A percentile compares a stretch with the other conserved stretches of the same genome.
Evolutionary conservation across 139 green algal genomes (phyloP).

Genomic region (Chlamydomonas applanata): DNA sequence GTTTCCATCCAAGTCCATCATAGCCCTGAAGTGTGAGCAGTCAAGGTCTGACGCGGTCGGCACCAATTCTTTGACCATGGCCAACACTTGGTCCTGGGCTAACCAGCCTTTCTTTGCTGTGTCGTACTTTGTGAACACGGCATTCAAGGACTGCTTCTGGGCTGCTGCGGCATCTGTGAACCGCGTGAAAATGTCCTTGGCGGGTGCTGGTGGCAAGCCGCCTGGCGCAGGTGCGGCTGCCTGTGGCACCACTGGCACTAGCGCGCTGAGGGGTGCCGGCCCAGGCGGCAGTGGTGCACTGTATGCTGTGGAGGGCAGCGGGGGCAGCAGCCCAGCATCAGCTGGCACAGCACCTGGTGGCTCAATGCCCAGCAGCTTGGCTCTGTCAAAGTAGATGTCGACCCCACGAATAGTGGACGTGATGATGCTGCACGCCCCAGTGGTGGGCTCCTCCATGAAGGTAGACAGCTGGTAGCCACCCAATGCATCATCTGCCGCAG

Average conservation of each 20-base stretch:
- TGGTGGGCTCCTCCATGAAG: constrained; percentile 25
- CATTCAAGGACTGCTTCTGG: no score
- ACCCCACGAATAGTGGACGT: constrained; percentile 18
- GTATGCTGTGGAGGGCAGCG: neutral
- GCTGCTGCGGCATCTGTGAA: neutral
- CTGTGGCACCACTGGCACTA: neutral
- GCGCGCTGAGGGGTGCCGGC: neutral
- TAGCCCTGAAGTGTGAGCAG: neutral
- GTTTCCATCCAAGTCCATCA: constrained; percentile 12
- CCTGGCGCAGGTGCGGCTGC: neutral
- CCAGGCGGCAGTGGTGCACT: constrained; percentile 2
- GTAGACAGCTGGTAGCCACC: constrained; percentile 41
- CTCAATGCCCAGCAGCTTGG: constrained; percentile 2
- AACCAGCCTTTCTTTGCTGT: neutral
- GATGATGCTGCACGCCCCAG: constrained; percentile 19
- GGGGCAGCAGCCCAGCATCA: neutral
- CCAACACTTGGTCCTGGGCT: neutral
- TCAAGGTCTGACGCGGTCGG: neutral
- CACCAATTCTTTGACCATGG: neutral
- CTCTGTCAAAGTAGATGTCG: constrained; percentile 27
- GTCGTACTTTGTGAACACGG: constrained; percentile 3
- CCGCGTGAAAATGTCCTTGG: constrained; percentile 9
- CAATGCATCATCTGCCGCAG: constrained; percentile 39
- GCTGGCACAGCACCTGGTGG: neutral
- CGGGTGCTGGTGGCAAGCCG: neutral